phyloP scores from a whole-genome alignment of 2,329 filamentous ascomycete species.

The Aspergillus latus region DNA sequence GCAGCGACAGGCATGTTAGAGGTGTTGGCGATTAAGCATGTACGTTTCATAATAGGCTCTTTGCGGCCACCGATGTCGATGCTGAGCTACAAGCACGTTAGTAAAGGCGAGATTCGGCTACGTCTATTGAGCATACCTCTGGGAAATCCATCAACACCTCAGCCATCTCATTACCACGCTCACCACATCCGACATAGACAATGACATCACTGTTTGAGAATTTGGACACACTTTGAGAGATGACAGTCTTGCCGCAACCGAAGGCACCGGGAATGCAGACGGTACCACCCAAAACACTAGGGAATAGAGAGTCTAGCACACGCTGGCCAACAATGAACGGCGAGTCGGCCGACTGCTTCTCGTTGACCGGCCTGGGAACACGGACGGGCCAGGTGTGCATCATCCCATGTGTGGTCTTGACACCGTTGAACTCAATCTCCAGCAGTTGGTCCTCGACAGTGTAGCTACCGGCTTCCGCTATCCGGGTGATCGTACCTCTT shows the following conservation, averaged over 20 bases:
- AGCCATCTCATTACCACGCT: constrained; percentile 99
- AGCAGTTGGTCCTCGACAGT: constrained; percentile 92
- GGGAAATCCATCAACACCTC: constrained; percentile 99
- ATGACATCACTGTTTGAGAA: constrained; percentile 99
- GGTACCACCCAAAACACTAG: constrained; percentile 93
- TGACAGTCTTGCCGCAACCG: constrained; percentile 98
- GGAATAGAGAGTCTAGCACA: constrained; percentile 94
- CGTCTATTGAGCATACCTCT: constrained; percentile 53
- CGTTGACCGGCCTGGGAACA: constrained; percentile 85
- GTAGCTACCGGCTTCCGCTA: constrained; percentile 85
- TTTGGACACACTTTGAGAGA: constrained; percentile 97
- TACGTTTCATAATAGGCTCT: constrained; percentile 99
- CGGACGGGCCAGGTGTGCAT: constrained; percentile 99
- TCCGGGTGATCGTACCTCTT: constrained; percentile 86
- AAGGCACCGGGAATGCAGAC: constrained; percentile 98
- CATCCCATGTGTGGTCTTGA: constrained; percentile 92
- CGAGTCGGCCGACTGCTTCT: constrained; percentile 84
- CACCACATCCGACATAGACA: constrained; percentile 90
- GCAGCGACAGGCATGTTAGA: constrained; percentile 99
- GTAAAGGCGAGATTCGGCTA: not conserved
- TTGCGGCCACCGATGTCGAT: constrained; percentile 92
- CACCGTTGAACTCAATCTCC: constrained; percentile 95
- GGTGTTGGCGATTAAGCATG: constrained; percentile 95
- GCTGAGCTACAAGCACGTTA: constrained; percentile 60
- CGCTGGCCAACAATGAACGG: constrained; percentile 96